Percentiles rank a stretch among this genome's conserved stretches.
These are phyloP conservation scores for Ramichloridium luteum DNA, from an alignment of 2,329 filamentous ascomycete species.

Conservation along the genomic window DNA sequence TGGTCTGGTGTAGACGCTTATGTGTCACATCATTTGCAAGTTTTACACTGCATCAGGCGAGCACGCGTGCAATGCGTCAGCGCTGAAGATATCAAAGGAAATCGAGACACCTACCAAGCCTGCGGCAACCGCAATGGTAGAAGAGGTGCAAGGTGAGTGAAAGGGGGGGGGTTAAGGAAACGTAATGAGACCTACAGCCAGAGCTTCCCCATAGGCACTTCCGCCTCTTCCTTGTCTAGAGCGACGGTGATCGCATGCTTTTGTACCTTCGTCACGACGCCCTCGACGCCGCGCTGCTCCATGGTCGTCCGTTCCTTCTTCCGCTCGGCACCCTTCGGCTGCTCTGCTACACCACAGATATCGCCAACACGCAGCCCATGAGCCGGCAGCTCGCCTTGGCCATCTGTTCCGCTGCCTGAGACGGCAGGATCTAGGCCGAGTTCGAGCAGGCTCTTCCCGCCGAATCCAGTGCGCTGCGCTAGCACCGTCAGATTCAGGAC, in stretches of 20 bases:
- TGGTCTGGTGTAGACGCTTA: conserved; percentile 53
- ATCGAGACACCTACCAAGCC: no score
- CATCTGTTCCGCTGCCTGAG: conserved; percentile 25
- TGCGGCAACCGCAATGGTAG: no score
- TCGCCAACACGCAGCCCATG: conserved; percentile 67
- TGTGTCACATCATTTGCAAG: conserved; percentile 55
- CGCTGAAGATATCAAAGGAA: no score
- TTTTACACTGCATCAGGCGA: no score
- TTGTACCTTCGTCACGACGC: conserved; percentile 56
- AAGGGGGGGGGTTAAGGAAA: no score
- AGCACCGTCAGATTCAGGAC: conserved; percentile 62
- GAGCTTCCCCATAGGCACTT: conserved; percentile 43
- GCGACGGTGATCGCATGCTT: conserved; percentile 52
- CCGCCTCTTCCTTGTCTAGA: conserved; percentile 50
- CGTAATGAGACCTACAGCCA: conserved; percentile 58
- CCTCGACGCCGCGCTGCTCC: conserved; percentile 54
- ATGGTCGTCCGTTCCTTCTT: conserved; percentile 61
- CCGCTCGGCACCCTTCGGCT: conserved; percentile 57
- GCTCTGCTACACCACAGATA: conserved; percentile 64
- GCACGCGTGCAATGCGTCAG: no score
- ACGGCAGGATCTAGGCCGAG: conserved; percentile 62
- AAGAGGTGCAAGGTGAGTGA: no score
- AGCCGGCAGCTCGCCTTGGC: conserved; percentile 45
- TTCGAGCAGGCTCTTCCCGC: conserved; percentile 81
- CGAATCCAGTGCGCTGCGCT: conserved; percentile 74